phyloP scores from a whole-genome alignment of 805 yeast genomes.

The Zygotorulaspora florentina region DNA sequence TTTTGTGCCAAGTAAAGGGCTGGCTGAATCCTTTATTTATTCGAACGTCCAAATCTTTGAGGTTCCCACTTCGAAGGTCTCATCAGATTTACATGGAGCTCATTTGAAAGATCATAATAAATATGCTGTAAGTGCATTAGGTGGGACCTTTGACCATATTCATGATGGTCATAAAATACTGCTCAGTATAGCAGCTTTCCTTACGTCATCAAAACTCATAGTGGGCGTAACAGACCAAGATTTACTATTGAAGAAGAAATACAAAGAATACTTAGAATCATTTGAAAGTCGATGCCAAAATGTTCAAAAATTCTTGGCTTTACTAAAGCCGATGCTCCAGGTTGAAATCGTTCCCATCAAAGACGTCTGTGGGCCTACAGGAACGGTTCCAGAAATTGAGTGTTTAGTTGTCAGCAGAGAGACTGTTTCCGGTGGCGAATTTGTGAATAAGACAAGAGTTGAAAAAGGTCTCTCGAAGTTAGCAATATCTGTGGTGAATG shows the following conservation, averaged over 20 bases:
- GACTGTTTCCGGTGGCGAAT: slow-evolving; percentile 67
- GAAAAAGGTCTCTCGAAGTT: slow-evolving; percentile 53
- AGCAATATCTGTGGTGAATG: slow-evolving; percentile 50
- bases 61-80: slow-evolving; percentile 3
- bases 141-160: slow-evolving; percentile 95
- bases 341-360: slow-evolving; percentile 59
- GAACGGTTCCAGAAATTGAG: slow-evolving; percentile 64
- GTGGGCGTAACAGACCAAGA: slow-evolving; percentile 82
- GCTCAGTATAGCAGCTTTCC: slow-evolving; percentile 64
- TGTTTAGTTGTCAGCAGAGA: slow-evolving; percentile 80
- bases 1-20: slow-evolving; percentile 10
- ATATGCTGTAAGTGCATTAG: slow-evolving; percentile 56
- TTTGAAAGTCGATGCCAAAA: slow-evolving; percentile 47
- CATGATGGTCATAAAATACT: slow-evolving; percentile 94
- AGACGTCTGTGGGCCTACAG: slow-evolving; percentile 95
- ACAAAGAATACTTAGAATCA: slow-evolving; percentile 56
- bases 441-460: slow-evolving; percentile 61
- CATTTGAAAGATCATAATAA: slow-evolving; percentile 17
- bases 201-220: slow-evolving; percentile 53
- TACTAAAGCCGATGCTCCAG: slow-evolving; percentile 43
- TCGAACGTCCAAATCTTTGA: slow-evolving; percentile 3
- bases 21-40: slow-evolving; percentile 1
- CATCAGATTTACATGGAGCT: background rate
- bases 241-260: slow-evolving; percentile 71
- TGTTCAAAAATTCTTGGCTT: slow-evolving; percentile 48